A percentile compares a stretch with the other conserved stretches of the same genome.
These are phyloP conservation scores for Backusella tarrabulga DNA, from an alignment of 192 early-diverging fungal species.

Conservation along the genomic window DNA sequence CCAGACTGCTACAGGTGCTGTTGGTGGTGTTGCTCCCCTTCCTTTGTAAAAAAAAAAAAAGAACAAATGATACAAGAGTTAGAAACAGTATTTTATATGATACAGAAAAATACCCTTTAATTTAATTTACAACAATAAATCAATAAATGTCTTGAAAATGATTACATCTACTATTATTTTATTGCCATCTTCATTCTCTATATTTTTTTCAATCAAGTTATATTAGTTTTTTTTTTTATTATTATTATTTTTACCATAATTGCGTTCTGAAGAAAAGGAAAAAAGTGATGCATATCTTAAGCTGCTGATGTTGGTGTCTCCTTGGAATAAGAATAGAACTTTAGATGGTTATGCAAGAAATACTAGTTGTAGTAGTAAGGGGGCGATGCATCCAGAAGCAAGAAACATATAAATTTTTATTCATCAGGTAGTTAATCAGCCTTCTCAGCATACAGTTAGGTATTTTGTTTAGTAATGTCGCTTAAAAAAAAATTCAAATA, in stretches of 20 bases:
- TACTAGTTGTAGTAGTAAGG: background rate
- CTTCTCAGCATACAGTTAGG: background rate
- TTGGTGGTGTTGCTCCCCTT: background rate
- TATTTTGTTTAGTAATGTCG: too few species aligned
- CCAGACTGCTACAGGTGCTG: background rate
- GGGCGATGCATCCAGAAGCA: background rate
- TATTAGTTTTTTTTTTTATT: too few species aligned
- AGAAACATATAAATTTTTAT: background rate
- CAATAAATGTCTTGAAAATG: background rate
- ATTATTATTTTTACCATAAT: too few species aligned
- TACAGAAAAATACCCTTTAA: background rate
- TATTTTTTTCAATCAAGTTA: too few species aligned
- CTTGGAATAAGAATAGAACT: background rate
- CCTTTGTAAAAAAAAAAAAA: background rate
- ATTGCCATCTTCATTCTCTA: too few species aligned
- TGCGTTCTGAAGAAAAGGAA: too few species aligned
- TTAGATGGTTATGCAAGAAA: background rate
- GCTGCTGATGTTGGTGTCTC: too few species aligned
- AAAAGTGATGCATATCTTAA: too few species aligned
- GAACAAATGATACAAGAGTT: background rate
- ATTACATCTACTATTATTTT: background rate
- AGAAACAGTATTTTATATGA: background rate
- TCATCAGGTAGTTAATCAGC: background rate
- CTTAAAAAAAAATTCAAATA: too few species aligned
- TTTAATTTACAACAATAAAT: background rate